A percentile compares a stretch with the other conserved stretches of the same genome.
Conservation (phyloP, 192 early-diverging fungal genomes). For the Allomyces macrogynus region DNA sequence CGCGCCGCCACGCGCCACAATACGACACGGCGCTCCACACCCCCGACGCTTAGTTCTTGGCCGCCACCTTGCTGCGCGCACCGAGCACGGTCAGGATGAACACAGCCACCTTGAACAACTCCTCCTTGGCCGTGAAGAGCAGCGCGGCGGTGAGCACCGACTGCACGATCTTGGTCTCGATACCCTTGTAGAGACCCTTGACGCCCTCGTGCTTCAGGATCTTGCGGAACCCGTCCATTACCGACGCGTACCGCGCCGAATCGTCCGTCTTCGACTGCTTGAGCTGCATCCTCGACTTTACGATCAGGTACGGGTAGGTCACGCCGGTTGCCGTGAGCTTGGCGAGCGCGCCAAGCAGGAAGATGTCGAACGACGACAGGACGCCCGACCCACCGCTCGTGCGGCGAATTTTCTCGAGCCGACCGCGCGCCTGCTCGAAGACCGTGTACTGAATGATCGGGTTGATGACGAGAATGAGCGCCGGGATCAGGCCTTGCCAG, state of each 20-base stretch:
- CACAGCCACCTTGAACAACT: constrained; percentile 47
- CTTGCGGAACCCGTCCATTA: constrained; percentile 75
- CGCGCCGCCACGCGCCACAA: too few species aligned
- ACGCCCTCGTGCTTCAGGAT: constrained; percentile 79
- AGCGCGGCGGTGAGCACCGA: constrained; percentile 86
- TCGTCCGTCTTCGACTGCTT: constrained; percentile 57
- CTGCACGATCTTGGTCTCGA: constrained; percentile 90
- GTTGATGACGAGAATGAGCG: constrained; percentile 94
- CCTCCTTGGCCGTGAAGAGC: constrained; percentile 85
- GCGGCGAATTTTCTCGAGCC: constrained; percentile 31
- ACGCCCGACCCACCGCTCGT: constrained; percentile 10
- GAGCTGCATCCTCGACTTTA: constrained; percentile 97
- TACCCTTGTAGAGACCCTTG: constrained; percentile 69
- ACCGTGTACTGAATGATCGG: constrained; percentile 99
- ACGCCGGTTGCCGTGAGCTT: constrained; percentile 86
- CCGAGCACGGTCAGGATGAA: constrained; percentile 20
- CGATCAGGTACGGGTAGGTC: constrained; percentile 97
- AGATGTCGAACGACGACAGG: constrained; percentile 74
- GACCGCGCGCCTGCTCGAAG: constrained; percentile 81
- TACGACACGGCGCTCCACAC: too few species aligned
- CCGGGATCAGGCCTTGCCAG: constrained; percentile 82
- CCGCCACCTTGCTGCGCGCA: constrained; percentile 4
- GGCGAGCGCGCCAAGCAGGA: constrained; percentile 82
- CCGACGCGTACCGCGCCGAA: constrained; percentile 50
- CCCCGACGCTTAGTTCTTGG: too few species aligned